Conservation (phyloP, 495 filamentous ascomycete genomes). For the Eremomyces bilateralis region DNA sequence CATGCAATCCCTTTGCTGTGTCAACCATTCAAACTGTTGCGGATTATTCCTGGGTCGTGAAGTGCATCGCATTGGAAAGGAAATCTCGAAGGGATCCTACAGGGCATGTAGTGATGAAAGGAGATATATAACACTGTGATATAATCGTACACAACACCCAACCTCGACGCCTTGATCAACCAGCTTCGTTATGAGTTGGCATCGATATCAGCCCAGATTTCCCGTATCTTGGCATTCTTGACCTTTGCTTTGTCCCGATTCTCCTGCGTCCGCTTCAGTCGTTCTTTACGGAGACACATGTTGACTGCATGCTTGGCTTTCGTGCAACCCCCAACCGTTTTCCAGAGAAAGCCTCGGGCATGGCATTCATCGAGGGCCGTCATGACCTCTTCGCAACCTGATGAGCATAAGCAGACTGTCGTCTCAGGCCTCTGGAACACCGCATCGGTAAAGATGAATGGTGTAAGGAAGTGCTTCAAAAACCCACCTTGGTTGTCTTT, state of each 20-base stretch:
- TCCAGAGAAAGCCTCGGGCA: slow-evolving; percentile 73
- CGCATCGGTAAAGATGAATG: background rate
- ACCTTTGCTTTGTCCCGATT: slow-evolving; percentile 54
- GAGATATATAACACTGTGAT: too few relatives aligned
- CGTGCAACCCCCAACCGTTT: slow-evolving; percentile 76
- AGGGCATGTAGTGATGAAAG: too few relatives aligned
- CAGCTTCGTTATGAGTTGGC: slow-evolving; percentile 36
- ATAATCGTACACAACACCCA: too few relatives aligned
- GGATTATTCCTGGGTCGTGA: too few relatives aligned
- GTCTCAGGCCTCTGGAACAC: too few relatives aligned
- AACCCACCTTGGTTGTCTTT: slow-evolving; percentile 62
- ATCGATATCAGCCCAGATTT: slow-evolving; percentile 67
- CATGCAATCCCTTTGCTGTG: too few relatives aligned
- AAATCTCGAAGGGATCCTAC: too few relatives aligned
- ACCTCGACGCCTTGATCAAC: too few relatives aligned
- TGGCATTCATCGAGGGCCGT: slow-evolving; percentile 86
- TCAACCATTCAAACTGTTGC: too few relatives aligned
- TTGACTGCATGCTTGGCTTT: slow-evolving; percentile 61
- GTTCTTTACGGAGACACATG: slow-evolving; percentile 57
- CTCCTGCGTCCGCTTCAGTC: slow-evolving; percentile 46
- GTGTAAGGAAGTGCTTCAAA: slow-evolving; percentile 1
- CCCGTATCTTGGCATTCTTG: slow-evolving; percentile 45
- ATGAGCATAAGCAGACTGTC: slow-evolving; percentile 3
- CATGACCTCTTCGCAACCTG: slow-evolving; percentile 90
- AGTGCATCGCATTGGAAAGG: too few relatives aligned